These are phyloP conservation scores for Citrus reticulata DNA, from an alignment of 345 rosid genomes.

Conservation along the genomic window DNA sequence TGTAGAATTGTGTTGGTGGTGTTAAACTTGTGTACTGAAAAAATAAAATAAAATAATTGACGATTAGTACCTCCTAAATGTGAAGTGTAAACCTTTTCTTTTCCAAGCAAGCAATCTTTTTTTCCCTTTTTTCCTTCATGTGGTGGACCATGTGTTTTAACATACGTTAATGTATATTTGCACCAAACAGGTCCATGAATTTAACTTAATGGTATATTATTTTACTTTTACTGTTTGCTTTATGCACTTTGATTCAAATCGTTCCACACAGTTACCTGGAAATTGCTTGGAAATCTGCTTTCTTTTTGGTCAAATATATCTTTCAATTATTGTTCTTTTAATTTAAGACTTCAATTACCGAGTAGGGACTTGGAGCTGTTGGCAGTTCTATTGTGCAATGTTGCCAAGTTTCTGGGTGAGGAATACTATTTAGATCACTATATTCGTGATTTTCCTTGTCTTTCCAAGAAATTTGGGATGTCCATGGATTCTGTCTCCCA, in stretches of 20 bases:
- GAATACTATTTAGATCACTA: constrained; percentile 78
- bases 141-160: not conserved
- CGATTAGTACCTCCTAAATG: not conserved
- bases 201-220: not conserved
- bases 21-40: not conserved
- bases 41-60: no score
- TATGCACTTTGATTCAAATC: constrained; percentile 5
- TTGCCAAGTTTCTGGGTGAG: constrained; percentile 73
- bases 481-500: constrained; percentile 28
- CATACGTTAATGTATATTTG: not conserved
- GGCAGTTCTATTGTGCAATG: constrained; percentile 59
- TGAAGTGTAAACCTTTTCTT: not conserved
- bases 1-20: not conserved
- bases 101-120: not conserved
- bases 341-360: constrained; percentile 17
- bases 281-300: not conserved
- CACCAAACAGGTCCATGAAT: not conserved
- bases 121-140: not conserved
- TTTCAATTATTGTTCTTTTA: constrained; percentile 4
- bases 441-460: constrained; percentile 84
- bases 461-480: constrained; percentile 38
- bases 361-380: constrained; percentile 81
- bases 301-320: constrained; percentile 5
- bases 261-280: constrained; percentile 1
- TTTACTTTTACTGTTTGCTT: not conserved